Evolutionary conservation across 306 rosid genomes (phyloP).

Genomic region (Senna siamea): DNA sequence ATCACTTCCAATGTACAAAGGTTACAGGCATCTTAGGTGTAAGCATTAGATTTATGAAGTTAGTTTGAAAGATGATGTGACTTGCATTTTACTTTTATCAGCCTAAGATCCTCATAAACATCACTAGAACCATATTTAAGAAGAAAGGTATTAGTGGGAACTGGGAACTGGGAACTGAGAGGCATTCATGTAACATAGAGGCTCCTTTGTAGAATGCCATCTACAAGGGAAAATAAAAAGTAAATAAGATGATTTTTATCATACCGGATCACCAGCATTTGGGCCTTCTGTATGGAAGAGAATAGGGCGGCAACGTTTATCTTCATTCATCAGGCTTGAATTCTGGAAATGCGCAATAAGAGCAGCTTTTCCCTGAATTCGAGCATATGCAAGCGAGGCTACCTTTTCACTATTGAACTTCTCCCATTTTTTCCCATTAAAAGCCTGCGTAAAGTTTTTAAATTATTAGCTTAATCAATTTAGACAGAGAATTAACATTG

Average conservation of each 20-base stretch:
- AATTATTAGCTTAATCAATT: constrained; percentile 35
- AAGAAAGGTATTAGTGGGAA: constrained; percentile 9
- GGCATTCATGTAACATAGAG: background rate
- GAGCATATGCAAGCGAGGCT: constrained; percentile 84
- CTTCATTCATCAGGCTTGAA: constrained; percentile 84
- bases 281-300: constrained; percentile 88
- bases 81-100: constrained; percentile 25
- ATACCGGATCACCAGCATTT: constrained; percentile 85
- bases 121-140: constrained; percentile 14
- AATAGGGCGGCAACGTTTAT: constrained; percentile 87
- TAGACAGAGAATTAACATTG: constrained; percentile 15
- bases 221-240: constrained; percentile 21
- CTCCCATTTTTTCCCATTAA: constrained; percentile 90
- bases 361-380: constrained; percentile 85
- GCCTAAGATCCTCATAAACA: background rate
- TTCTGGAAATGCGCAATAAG: constrained; percentile 86
- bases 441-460: constrained; percentile 59
- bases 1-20: background rate
- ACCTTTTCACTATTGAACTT: constrained; percentile 94
- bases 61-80: background rate
- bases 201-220: background rate
- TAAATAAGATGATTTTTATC: constrained; percentile 26
- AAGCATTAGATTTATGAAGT: constrained; percentile 4
- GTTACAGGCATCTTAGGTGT: constrained; percentile 1
- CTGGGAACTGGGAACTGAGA: background rate